Evolutionary conservation across 1,284 basidiomycete species (phyloP).

Genomic region (Phlebopus sp.): DNA sequence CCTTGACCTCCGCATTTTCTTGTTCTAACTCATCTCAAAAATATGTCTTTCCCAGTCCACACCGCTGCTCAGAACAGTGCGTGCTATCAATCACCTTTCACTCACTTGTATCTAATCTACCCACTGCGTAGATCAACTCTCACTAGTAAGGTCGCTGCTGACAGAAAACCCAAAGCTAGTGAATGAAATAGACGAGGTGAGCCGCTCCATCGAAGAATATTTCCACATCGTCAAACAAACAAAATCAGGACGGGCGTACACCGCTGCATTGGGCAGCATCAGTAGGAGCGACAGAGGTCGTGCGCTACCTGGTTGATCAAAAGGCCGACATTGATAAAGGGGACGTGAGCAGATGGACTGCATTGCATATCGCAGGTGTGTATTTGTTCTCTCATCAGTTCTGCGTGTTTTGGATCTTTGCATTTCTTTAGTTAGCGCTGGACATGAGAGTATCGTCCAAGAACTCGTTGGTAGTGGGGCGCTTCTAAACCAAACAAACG

Average conservation of each 20-base stretch:
- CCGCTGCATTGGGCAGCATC: conserved; percentile 89
- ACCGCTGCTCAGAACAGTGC: conserved; percentile 66
- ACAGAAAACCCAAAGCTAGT: conserved; percentile 65
- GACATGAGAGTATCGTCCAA: conserved; percentile 73
- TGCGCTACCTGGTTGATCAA: conserved; percentile 70
- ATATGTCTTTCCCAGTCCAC: conserved; percentile 43
- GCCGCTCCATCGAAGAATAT: conserved; percentile 13
- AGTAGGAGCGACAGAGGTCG: conserved; percentile 67
- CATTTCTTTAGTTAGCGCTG: conserved; percentile 65
- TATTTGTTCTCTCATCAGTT: conserved; percentile 3
- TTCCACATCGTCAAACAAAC: conserved; percentile 2
- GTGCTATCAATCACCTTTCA: conserved; percentile 12
- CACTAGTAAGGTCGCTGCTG: conserved; percentile 69
- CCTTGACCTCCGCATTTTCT: not conserved
- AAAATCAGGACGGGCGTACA: conserved; percentile 77
- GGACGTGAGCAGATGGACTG: conserved; percentile 82
- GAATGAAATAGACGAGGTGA: conserved; percentile 68
- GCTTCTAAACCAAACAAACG: conserved; percentile 76
- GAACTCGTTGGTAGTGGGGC: conserved; percentile 85
- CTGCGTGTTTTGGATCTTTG: not conserved
- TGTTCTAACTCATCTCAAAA: conserved; percentile 10
- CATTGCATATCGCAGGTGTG: conserved; percentile 83
- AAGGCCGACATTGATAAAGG: conserved; percentile 68
- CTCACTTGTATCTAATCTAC: not conserved
- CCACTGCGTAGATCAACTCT: conserved; percentile 65